Evolutionary conservation across 1,284 basidiomycete genomes (phyloP), one percentile per base, ranked within the genome.

Genomic region (Trametes pubescens): DNA sequence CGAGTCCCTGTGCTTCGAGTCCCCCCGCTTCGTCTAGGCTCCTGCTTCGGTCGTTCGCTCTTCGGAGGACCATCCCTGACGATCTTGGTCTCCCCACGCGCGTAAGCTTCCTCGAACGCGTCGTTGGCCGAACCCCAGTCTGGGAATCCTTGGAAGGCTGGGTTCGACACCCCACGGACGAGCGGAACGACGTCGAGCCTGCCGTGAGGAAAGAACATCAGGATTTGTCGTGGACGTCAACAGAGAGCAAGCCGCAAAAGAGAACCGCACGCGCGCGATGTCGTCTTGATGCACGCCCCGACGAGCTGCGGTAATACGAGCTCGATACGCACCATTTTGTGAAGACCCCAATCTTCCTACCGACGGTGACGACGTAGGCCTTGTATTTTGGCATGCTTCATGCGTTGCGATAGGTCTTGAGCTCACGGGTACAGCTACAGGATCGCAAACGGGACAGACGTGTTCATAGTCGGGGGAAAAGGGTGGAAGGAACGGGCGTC

Each of bases 291-390:
- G 16, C 16, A 16, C 18, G 38, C 46, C 51, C 61, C 62, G 40
- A 21, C 21, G 51, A 58, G 59, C 57, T 60, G 63, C 61, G 40
- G 61, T 9, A 56, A 32, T 10, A 43, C 26, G 8, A 22, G 44
- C 13, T 3, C 29, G 29, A 29, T 10, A 79, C 79, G 72, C 69
- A 84, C 84, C 84, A 86, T 37, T 70, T 74, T 5, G 71, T 62
- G 65, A 81, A 86, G 35, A 86, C 75, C 1, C 86, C 84, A 6
- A 81, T 78, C 18, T 73, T 59, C 18, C 61, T 79, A 44, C 86
- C 85, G 14, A 77, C 75, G 16, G 73, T 78, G 11, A 88, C 84
- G 29, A 79, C 79, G 57, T 86, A 83, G 71, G 78, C 85, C 55
- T 77, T 76, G 35, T 73, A 79, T 66, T 76, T 72, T 1, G 70